These are phyloP conservation scores for Pleurostoma richardsiae DNA, from an alignment of 2,329 filamentous ascomycete genomes.

Conservation along the genomic window DNA sequence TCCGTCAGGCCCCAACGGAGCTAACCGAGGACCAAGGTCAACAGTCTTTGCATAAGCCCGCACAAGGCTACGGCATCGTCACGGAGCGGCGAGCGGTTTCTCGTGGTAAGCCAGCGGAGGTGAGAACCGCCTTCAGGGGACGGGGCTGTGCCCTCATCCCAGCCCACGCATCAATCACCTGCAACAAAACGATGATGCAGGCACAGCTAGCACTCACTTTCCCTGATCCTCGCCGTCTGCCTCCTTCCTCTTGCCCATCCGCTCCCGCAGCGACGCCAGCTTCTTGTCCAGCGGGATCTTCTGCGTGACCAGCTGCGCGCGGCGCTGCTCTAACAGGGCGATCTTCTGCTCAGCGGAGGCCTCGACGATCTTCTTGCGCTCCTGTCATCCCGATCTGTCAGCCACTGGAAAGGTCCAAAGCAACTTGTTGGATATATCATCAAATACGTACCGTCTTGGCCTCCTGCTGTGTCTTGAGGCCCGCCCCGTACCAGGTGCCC, in stretches of 20 bases:
- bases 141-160: too few species aligned
- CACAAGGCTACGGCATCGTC: too few species aligned
- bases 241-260: slow-evolving; percentile 14
- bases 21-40: too few species aligned
- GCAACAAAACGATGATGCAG: too few species aligned
- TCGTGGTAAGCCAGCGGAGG: too few species aligned
- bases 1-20: too few species aligned
- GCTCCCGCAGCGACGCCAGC: slow-evolving; percentile 17
- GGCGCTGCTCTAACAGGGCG: slow-evolving; percentile 20
- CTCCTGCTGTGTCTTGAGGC: slow-evolving; percentile 22
- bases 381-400: neutral
- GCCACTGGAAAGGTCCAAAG: neutral
- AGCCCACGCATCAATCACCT: too few species aligned
- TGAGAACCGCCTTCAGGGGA: too few species aligned
- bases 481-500: slow-evolving; percentile 24
- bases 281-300: slow-evolving; percentile 22
- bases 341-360: slow-evolving; percentile 19
- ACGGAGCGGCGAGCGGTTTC: too few species aligned
- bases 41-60: too few species aligned
- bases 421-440: neutral
- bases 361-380: slow-evolving; percentile 15
- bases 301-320: slow-evolving; percentile 13
- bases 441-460: slow-evolving; percentile 12
- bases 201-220: neutral
- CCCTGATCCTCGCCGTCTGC: neutral